These are phyloP conservation scores for Penicillium occitanis DNA, from an alignment of 2,329 filamentous ascomycete species.

Conservation along the genomic window DNA sequence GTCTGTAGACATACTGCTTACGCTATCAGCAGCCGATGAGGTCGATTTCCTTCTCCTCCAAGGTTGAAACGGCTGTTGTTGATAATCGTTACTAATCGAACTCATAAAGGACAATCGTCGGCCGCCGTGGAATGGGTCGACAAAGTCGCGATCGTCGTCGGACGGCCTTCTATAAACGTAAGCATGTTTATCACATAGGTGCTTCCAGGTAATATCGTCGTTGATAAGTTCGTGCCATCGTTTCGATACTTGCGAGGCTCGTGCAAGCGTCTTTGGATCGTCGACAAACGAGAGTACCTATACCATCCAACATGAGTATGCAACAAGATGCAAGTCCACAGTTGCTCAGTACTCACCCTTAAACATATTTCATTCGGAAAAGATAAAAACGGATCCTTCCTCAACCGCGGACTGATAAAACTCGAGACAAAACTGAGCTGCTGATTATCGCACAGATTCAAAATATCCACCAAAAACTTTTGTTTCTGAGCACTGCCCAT, in stretches of 20 bases:
- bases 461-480: conserved; percentile 77
- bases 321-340: background rate
- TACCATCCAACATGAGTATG: conserved; percentile 6
- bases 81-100: conserved; percentile 22
- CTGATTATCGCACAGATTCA: conserved; percentile 93
- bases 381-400: conserved; percentile 92
- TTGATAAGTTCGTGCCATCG: conserved; percentile 91
- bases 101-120: conserved; percentile 27
- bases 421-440: conserved; percentile 94
- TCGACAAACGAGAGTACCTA: conserved; percentile 96
- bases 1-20: conserved; percentile 46
- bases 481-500: conserved; percentile 75
- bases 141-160: conserved; percentile 42
- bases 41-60: conserved; percentile 32
- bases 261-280: conserved; percentile 87
- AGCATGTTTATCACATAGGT: conserved; percentile 92
- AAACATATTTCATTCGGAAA: conserved; percentile 92
- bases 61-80: conserved; percentile 20
- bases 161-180: conserved; percentile 74
- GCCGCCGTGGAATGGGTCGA: conserved; percentile 35
- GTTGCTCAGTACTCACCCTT: conserved; percentile 58
- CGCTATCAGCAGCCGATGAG: conserved; percentile 47
- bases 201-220: conserved; percentile 98
- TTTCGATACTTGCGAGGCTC: conserved; percentile 92
- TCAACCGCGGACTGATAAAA: conserved; percentile 88